Evolutionary conservation across 768 basidiomycete species (phyloP).

Genomic region (Russula compacta): DNA sequence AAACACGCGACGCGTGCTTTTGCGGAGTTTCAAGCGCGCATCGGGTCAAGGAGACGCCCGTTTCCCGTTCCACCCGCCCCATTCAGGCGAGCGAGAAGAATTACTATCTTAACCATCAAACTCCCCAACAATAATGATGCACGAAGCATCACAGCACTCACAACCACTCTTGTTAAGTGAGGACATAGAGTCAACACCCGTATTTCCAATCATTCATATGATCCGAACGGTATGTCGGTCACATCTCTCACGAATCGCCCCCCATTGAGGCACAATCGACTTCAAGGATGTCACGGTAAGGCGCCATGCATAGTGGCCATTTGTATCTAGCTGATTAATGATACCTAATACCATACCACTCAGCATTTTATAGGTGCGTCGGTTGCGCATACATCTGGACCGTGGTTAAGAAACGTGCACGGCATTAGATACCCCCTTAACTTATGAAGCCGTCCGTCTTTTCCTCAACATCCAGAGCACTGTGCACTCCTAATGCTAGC

Average conservation of each 20-base stretch:
- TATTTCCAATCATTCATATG: slow-evolving; percentile 77
- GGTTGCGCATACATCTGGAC: background rate
- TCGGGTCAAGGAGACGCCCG: too few species aligned
- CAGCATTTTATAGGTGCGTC: slow-evolving; percentile 65
- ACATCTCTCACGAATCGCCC: background rate
- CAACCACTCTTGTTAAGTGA: slow-evolving; percentile 39
- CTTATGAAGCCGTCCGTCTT: slow-evolving; percentile 61
- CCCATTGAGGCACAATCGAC: background rate
- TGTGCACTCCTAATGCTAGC: background rate
- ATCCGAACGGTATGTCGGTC: slow-evolving; percentile 48
- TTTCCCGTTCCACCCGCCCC: background rate
- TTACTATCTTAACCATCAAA: too few species aligned
- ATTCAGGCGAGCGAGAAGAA: background rate
- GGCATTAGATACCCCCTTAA: slow-evolving; percentile 67
- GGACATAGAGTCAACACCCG: slow-evolving; percentile 48
- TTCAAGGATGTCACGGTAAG: slow-evolving; percentile 13
- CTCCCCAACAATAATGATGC: background rate
- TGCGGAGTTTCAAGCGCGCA: slow-evolving; percentile 18
- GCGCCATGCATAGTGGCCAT: background rate
- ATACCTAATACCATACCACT: background rate
- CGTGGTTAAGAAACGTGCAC: background rate
- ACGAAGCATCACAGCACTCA: slow-evolving; percentile 21
- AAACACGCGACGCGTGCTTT: slow-evolving; percentile 16
- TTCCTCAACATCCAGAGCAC: background rate
- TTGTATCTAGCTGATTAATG: background rate